phyloP scores from a whole-genome alignment of 2,329 filamentous ascomycete genomes.

The Lachnellula cervina region DNA sequence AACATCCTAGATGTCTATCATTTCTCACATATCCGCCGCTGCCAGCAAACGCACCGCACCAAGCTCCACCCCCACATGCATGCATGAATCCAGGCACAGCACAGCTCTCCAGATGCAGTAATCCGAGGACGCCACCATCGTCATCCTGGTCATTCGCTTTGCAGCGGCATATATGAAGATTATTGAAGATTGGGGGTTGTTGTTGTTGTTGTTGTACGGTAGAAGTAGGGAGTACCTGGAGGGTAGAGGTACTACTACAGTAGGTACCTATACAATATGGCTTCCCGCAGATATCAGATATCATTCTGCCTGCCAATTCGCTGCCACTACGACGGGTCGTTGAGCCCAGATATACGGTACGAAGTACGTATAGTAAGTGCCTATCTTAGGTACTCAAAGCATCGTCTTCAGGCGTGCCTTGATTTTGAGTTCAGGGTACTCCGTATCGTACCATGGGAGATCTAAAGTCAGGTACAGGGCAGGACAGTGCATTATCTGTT shows the following conservation, averaged over 20 bases:
- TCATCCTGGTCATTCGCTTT: conserved; percentile 3
- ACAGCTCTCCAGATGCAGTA: conserved; percentile 1
- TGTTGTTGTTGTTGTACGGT: too few species aligned
- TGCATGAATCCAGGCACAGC: not conserved
- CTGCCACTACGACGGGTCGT: not conserved
- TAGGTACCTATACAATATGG: too few species aligned
- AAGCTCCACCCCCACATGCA: not conserved
- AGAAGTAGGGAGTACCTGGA: too few species aligned
- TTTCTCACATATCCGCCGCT: conserved; percentile 2
- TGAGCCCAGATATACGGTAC: too few species aligned
- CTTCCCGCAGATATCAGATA: not conserved
- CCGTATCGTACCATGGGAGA: not conserved
- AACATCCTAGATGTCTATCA: not conserved
- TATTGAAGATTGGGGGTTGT: not conserved
- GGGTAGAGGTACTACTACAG: too few species aligned
- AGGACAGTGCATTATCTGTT: not conserved
- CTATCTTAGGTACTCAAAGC: too few species aligned
- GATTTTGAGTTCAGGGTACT: too few species aligned
- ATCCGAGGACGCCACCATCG: conserved; percentile 5
- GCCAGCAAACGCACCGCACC: not conserved
- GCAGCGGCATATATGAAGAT: not conserved
- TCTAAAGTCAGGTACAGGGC: not conserved
- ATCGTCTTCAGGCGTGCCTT: too few species aligned
- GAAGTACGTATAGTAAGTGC: too few species aligned
- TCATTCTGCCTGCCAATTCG: not conserved